phyloP scores from a whole-genome alignment of 139 green algal genomes.

The Chlorella sp. region DNA sequence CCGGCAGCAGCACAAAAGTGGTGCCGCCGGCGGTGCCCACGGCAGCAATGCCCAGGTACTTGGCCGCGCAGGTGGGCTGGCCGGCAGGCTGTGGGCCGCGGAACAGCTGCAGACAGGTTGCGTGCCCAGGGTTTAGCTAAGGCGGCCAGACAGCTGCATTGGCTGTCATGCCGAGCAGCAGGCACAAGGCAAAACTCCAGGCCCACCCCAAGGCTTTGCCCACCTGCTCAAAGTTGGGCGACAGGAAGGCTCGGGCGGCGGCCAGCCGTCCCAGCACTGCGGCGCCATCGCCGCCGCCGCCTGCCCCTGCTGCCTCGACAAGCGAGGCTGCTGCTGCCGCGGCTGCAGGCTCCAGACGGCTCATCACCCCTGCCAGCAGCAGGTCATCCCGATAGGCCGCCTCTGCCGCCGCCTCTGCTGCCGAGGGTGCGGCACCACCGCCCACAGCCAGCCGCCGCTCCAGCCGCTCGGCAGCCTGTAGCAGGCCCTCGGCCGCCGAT shows the following conservation, averaged over 20 bases:
- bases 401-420: background rate
- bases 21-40: conserved; percentile 33
- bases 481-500: background rate
- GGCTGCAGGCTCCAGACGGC: conserved; percentile 28
- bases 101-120: conserved; percentile 2
- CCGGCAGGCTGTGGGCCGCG: background rate
- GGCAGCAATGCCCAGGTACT: conserved; percentile 37
- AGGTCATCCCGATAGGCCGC: conserved; percentile 23
- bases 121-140: too few relatives aligned
- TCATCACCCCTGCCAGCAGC: conserved; percentile 33
- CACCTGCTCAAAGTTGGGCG: conserved; percentile 32
- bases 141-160: too few relatives aligned
- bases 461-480: conserved; percentile 15
- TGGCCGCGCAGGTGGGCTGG: conserved; percentile 13
- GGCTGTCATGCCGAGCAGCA: background rate
- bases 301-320: background rate
- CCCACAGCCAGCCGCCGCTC: conserved; percentile 1
- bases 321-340: background rate
- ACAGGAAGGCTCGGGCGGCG: conserved; percentile 38
- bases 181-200: background rate
- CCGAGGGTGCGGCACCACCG: background rate
- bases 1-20: conserved; percentile 29
- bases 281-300: background rate
- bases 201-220: background rate
- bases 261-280: conserved; percentile 13